These are phyloP conservation scores for Prosopis cineraria DNA, from an alignment of 306 rosid genomes.

Conservation along the genomic window DNA sequence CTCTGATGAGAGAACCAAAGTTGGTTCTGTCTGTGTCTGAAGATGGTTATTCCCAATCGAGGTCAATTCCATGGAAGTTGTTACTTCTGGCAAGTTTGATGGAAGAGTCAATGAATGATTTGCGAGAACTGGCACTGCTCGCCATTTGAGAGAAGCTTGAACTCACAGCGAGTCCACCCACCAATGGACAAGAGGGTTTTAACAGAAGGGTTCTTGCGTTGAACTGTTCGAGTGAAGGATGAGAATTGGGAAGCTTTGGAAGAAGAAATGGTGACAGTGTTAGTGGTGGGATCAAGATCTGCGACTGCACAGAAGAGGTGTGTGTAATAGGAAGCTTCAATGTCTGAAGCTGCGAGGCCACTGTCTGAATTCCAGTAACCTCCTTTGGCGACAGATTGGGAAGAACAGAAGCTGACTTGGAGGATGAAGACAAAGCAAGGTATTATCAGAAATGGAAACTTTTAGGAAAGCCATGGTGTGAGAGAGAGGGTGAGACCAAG, in stretches of 20 bases:
- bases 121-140: conserved; percentile 28
- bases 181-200: conserved; percentile 54
- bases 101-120: conserved; percentile 57
- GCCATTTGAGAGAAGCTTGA: conserved; percentile 32
- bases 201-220: conserved; percentile 46
- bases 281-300: conserved; percentile 30
- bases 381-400: conserved; percentile 46
- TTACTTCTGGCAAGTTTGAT: conserved; percentile 38
- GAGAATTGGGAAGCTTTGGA: conserved; percentile 39
- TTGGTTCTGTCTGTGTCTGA: conserved; percentile 33
- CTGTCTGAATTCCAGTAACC: conserved; percentile 57
- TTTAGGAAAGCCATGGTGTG: conserved; percentile 8
- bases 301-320: conserved; percentile 68
- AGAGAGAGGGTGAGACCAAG: background rate
- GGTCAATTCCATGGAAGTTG: conserved; percentile 55
- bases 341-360: conserved; percentile 42
- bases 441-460: background rate
- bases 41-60: conserved; percentile 48
- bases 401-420: conserved; percentile 21
- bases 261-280: conserved; percentile 36
- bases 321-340: conserved; percentile 57
- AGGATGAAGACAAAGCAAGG: conserved; percentile 28
- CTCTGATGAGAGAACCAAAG: conserved; percentile 40
- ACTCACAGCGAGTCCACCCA: background rate
- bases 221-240: conserved; percentile 45